Conservation (phyloP, 164 flowering plant genomes). For the Liquidambar formosana region DNA sequence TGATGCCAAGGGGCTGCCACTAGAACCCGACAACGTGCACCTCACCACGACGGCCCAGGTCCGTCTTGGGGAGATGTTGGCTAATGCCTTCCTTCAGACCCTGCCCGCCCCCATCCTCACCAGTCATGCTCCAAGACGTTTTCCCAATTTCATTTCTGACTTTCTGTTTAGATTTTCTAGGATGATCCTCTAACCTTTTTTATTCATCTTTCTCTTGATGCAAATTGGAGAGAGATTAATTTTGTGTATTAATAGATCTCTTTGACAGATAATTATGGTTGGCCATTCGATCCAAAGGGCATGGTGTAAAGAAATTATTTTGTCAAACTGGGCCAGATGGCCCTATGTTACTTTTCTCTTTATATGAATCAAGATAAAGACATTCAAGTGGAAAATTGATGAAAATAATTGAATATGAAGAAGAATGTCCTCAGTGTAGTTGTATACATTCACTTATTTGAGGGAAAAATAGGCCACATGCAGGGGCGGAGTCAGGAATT, state of each 20-base stretch:
- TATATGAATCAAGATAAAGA: too few species aligned
- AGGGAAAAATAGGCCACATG: too few species aligned
- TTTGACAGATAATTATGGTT: not conserved
- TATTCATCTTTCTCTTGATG: too few species aligned
- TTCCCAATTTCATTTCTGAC: not conserved
- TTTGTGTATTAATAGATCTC: not conserved
- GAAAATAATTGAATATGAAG: too few species aligned
- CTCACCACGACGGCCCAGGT: slow-evolving; percentile 43
- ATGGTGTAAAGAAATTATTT: not conserved
- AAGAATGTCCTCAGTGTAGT: too few species aligned
- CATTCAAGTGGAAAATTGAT: too few species aligned
- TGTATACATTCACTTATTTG: too few species aligned
- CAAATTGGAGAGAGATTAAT: too few species aligned
- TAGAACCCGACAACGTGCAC: slow-evolving; percentile 42
- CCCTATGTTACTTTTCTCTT: too few species aligned
- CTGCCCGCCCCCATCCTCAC: not conserved
- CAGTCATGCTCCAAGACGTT: not conserved
- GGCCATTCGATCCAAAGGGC: too few species aligned
- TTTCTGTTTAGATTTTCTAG: not conserved
- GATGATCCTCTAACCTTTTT: not conserved
- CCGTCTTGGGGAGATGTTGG: slow-evolving; percentile 39
- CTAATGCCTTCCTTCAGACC: slow-evolving; percentile 29
- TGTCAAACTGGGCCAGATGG: not conserved
- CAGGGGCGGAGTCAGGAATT: too few species aligned
- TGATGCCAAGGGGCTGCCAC: slow-evolving; percentile 57